Conservation (phyloP, 2,329 filamentous ascomycete species). For the Botryosphaeria dothidea region DNA sequence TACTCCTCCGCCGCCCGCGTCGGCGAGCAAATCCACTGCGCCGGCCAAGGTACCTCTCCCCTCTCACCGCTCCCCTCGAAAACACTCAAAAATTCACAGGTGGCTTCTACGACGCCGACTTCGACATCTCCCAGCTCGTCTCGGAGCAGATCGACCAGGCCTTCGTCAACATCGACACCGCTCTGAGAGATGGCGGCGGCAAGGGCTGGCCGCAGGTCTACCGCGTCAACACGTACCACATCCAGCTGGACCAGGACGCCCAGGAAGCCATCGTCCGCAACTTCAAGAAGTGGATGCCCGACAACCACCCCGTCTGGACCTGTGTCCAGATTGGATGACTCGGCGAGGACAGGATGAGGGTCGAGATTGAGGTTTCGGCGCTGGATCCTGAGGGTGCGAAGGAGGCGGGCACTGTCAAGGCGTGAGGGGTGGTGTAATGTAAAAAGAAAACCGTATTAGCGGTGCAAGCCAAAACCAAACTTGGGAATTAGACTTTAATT, state of each 20-base stretch:
- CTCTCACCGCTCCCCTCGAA: neutral
- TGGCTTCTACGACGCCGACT: conserved; percentile 31
- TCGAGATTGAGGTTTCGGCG: conserved; percentile 26
- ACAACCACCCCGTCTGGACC: conserved; percentile 29
- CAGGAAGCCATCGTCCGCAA: conserved; percentile 24
- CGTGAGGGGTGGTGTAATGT: too few relatives aligned
- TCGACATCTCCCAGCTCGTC: too few relatives aligned
- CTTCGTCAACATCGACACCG: conserved; percentile 58
- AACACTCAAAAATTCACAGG: conserved; percentile 23
- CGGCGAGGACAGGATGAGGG: conserved; percentile 43
- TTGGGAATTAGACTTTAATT: too few relatives aligned
- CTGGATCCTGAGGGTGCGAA: conserved; percentile 18
- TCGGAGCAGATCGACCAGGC: conserved; percentile 42
- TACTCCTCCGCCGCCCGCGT: conserved; percentile 39
- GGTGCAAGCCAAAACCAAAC: too few relatives aligned
- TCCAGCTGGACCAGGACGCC: conserved; percentile 24
- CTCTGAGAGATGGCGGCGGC: conserved; percentile 55
- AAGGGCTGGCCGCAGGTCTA: conserved; percentile 57
- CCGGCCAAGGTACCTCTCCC: conserved; percentile 38
- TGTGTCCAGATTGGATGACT: conserved; percentile 25
- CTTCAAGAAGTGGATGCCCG: conserved; percentile 29
- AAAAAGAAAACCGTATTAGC: too few relatives aligned
- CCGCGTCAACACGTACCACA: conserved; percentile 30
- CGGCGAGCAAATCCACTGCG: conserved; percentile 35
- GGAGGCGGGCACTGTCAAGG: neutral